Conservation (phyloP, 345 rosid species). For the Reutealis trisperma region DNA sequence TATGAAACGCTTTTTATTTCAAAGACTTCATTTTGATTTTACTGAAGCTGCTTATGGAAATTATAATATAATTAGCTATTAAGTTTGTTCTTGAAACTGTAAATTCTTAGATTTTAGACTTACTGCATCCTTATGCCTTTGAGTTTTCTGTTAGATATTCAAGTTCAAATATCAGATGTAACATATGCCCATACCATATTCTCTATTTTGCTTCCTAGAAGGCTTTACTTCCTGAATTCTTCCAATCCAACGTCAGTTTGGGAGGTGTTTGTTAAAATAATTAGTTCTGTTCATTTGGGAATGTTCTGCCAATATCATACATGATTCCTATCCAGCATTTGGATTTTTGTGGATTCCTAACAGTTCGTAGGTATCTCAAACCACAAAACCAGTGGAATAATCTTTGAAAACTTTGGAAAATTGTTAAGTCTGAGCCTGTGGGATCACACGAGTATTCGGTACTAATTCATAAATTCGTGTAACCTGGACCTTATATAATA, state of each 20-base stretch:
- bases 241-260: not conserved
- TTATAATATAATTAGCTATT: too few species aligned
- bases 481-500: too few species aligned
- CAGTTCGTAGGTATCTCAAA: not conserved
- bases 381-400: not conserved
- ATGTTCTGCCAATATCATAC: not conserved
- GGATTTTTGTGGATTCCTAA: not conserved
- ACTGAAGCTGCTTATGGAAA: not conserved
- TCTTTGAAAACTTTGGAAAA: not conserved
- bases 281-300: not conserved
- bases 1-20: too few species aligned
- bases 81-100: not conserved
- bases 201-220: not conserved
- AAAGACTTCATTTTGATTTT: too few species aligned
- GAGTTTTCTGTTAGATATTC: too few species aligned
- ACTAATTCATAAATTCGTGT: too few species aligned
- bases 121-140: too few species aligned
- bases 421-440: not conserved
- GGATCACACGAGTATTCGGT: too few species aligned
- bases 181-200: not conserved
- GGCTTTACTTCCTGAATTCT: not conserved
- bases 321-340: not conserved
- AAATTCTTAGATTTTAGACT: too few species aligned
- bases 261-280: not conserved
- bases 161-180: too few species aligned